Conservation (phyloP, 192 early-diverging fungal species). For the Entophlyctis luteolus region DNA sequence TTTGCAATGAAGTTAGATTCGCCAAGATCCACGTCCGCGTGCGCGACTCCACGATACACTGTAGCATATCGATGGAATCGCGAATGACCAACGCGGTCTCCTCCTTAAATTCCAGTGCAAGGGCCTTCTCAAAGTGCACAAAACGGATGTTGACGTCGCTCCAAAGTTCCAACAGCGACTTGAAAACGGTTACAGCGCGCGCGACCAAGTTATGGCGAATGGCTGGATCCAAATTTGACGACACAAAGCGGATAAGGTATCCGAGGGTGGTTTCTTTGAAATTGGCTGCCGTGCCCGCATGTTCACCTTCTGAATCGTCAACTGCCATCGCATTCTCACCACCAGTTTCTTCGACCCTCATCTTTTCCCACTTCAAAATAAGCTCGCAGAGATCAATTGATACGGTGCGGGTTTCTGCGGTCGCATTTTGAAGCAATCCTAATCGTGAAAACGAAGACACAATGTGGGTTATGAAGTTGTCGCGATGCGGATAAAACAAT, state of each 20-base stretch:
- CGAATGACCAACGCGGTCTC: constrained; percentile 51
- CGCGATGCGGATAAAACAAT: constrained; percentile 83
- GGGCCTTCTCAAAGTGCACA: constrained; percentile 61
- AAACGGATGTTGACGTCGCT: constrained; percentile 67
- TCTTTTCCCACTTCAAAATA: constrained; percentile 85
- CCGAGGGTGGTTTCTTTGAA: constrained; percentile 35
- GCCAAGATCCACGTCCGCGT: constrained; percentile 59
- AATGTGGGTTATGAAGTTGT: constrained; percentile 88
- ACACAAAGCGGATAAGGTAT: constrained; percentile 52
- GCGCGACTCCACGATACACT: constrained; percentile 59
- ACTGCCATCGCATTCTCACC: constrained; percentile 30
- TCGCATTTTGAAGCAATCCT: constrained; percentile 78
- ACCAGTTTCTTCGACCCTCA: constrained; percentile 47
- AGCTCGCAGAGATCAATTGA: constrained; percentile 89
- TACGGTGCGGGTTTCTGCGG: constrained; percentile 76
- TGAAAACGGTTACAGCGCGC: constrained; percentile 65
- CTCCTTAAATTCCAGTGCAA: constrained; percentile 57
- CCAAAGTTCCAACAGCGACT: constrained; percentile 68
- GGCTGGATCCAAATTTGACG: constrained; percentile 35
- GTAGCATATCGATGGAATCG: constrained; percentile 68
- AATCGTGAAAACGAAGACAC: constrained; percentile 81
- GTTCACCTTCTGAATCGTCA: constrained; percentile 21
- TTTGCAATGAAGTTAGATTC: constrained; percentile 61
- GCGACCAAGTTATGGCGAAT: constrained; percentile 12
- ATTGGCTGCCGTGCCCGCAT: background rate